Evolutionary conservation across 2,329 filamentous ascomycete genomes (phyloP).

Genomic region (Alternaria brassicicola): DNA sequence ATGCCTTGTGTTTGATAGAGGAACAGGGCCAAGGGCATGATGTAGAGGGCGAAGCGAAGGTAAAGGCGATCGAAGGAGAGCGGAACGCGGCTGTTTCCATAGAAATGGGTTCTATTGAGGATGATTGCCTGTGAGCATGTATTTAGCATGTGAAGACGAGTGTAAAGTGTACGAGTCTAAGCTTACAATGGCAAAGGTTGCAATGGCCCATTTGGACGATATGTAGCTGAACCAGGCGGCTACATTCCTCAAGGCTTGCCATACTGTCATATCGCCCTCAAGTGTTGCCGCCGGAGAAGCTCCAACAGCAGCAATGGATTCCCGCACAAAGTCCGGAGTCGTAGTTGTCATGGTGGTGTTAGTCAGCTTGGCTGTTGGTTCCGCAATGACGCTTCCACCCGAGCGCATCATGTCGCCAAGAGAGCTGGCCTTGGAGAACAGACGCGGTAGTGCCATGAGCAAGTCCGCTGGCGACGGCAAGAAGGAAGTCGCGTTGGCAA

Average conservation of each 20-base stretch:
- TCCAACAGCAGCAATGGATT: constrained; percentile 53
- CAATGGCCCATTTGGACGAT: constrained; percentile 75
- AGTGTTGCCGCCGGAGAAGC: constrained; percentile 37
- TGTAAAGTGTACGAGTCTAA: constrained; percentile 1
- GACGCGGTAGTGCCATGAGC: constrained; percentile 70
- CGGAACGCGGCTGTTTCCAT: constrained; percentile 83
- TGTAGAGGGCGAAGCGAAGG: constrained; percentile 48
- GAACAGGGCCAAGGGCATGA: constrained; percentile 41
- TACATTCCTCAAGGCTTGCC: constrained; percentile 68
- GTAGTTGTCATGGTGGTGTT: constrained; percentile 49
- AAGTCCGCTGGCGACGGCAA: constrained; percentile 70
- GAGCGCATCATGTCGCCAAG: constrained; percentile 63
- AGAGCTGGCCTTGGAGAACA: constrained; percentile 71
- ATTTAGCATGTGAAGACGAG: constrained; percentile 3
- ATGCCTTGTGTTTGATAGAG: constrained; percentile 69
- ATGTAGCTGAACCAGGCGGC: constrained; percentile 85
- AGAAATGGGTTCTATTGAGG: constrained; percentile 90
- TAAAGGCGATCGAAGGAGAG: constrained; percentile 74
- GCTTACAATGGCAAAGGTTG: constrained; percentile 76
- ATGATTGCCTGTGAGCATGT: constrained; percentile 68
- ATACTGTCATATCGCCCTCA: constrained; percentile 50
- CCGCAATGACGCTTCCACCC: constrained; percentile 65
- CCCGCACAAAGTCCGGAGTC: constrained; percentile 50
- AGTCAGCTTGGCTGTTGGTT: constrained; percentile 59
- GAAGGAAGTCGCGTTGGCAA: constrained; percentile 45